phyloP scores from a whole-genome alignment of 768 basidiomycete species.

The Leccinum aurantiacum region DNA sequence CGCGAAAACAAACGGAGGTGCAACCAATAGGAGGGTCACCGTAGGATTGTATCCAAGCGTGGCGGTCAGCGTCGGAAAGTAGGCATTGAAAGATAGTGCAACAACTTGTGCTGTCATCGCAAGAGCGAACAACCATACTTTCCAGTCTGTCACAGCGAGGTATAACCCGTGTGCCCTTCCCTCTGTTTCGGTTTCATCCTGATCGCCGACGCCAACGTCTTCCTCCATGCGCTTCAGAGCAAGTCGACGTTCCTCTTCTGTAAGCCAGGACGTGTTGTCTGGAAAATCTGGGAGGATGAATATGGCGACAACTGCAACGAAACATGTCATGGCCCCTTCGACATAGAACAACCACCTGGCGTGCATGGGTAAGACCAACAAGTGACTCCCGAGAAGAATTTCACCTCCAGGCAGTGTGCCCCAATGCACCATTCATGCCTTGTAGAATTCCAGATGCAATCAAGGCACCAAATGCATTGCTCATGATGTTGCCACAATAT shows the following conservation, averaged over 20 bases:
- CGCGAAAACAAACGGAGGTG: constrained; percentile 70
- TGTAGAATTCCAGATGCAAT: constrained; percentile 48
- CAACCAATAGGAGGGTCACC: constrained; percentile 68
- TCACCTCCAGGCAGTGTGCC: constrained; percentile 53
- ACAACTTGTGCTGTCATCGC: constrained; percentile 38
- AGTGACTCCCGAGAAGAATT: constrained; percentile 13
- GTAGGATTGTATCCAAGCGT: constrained; percentile 69
- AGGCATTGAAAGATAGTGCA: constrained; percentile 75
- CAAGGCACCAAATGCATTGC: constrained; percentile 56
- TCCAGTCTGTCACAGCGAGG: constrained; percentile 72
- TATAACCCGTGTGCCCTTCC: constrained; percentile 47
- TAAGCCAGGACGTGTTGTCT: constrained; percentile 35
- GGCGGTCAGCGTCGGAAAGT: constrained; percentile 73
- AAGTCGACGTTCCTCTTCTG: constrained; percentile 41
- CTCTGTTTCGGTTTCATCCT: constrained; percentile 43
- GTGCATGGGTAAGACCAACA: constrained; percentile 14
- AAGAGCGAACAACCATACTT: constrained; percentile 77
- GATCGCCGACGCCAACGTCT: constrained; percentile 60
- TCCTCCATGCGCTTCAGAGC: constrained; percentile 62
- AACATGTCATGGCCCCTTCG: constrained; percentile 45
- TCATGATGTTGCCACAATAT: constrained; percentile 51
- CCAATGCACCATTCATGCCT: constrained; percentile 48
- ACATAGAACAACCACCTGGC: constrained; percentile 50
- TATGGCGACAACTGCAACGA: constrained; percentile 44
- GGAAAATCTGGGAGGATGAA: constrained; percentile 55